phyloP scores from a whole-genome alignment of 768 basidiomycete species.

The Nevesoporus exiguus region DNA sequence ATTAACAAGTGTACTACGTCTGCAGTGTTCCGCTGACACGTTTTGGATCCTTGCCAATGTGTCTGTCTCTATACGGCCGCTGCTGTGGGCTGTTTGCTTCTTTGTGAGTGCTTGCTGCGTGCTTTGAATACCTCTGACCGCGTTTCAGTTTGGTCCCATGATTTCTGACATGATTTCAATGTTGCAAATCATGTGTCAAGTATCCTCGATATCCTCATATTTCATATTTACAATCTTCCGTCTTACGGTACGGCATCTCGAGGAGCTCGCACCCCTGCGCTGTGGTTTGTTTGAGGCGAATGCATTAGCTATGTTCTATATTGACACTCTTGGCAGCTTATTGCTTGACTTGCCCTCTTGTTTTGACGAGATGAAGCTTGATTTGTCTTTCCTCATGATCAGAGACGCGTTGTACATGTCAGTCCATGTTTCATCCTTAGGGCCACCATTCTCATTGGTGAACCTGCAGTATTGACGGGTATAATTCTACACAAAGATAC shows the following conservation, averaged over 20 bases:
- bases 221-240: conserved; percentile 6
- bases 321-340: conserved; percentile 6
- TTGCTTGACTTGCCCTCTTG: background rate
- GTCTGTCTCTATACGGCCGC: background rate
- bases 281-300: conserved; percentile 2
- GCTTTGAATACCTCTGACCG: background rate
- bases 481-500: background rate
- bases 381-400: background rate
- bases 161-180: conserved; percentile 24
- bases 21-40: background rate
- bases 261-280: conserved; percentile 1
- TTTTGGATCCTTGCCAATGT: conserved; percentile 3
- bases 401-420: background rate
- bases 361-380: conserved; percentile 2
- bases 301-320: background rate
- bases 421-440: background rate
- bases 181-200: conserved; percentile 7
- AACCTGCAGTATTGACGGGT: conserved; percentile 2
- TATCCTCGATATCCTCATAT: conserved; percentile 15
- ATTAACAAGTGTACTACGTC: background rate
- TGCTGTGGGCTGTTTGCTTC: conserved; percentile 20
- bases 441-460: background rate
- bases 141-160: conserved; percentile 19
- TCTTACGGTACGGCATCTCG: conserved; percentile 3
- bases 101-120: conserved; percentile 14